Base-by-base conservation (phyloP, 192 early-diverging fungal species). In the Lunasporangiospora selenospora region DNA sequence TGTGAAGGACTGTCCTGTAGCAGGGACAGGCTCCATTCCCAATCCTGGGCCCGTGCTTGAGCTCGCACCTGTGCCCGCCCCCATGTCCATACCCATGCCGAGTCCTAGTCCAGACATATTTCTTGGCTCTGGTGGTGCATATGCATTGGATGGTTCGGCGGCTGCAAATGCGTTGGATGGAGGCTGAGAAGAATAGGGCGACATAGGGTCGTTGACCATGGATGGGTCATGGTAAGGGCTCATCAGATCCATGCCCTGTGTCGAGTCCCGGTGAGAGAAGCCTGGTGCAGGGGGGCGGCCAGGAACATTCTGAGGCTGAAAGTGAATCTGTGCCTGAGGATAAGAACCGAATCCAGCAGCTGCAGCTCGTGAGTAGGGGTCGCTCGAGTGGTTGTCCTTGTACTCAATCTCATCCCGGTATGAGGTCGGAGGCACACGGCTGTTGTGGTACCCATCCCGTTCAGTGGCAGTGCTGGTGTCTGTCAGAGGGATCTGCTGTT, bases 401-500 rank as follows among this genome's bases (percentile, higher is more conserved):
- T 73, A 73, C 33, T 73, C 60, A 36, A 63, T 63, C 24, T 73
- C 69, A 32, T 73, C 69, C 36, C 69, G 53, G 55, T 63, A 73
- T 0, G 69, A 63, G n/a, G 60, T 52, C 40, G 51, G 59, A 15
- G 44, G 67, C 16, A 24, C 4, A 11, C 48, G 43, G 27, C 29
- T 44, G 37, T 62, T 53, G 29, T 61, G 58, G 46, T 37, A n/a
- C 1, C 23, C 18, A 6, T 62, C 59, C 6, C 18, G 24, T 26
- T 70, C 52, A n/a, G 18, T 53, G 42, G 24, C 33, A 29, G 48
- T 15, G 37, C 63, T 73, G 36, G 69, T 73, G 36, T 73, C 58
- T 47, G 62, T 73, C 34, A 73, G 60, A 47, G 69, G 69, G 23
- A 73, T 63, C 49, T 73, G 69, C 29, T 73, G 69, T 34, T 73